These are phyloP conservation scores for Erythrobasidium hasegawianum DNA, from an alignment of 1,284 basidiomycete species.

Conservation along the genomic window DNA sequence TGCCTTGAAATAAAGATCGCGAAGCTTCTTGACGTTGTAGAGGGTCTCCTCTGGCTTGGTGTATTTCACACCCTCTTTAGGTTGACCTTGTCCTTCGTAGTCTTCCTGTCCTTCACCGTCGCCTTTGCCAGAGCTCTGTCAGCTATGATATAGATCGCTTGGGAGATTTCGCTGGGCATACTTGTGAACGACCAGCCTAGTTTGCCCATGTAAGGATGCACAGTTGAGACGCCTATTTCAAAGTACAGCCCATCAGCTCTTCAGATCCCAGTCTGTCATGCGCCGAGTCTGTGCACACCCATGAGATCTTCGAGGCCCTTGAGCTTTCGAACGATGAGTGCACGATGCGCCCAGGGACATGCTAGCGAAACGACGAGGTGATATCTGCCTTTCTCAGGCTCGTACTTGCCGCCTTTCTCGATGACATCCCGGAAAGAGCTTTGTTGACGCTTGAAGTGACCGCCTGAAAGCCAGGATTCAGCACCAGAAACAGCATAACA, in stretches of 20 bases:
- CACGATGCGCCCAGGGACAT: constrained; percentile 83
- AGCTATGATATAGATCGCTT: not conserved
- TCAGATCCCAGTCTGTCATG: constrained; percentile 3
- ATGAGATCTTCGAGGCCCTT: constrained; percentile 86
- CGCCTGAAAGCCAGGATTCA: constrained; percentile 54
- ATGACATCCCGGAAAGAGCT: constrained; percentile 54
- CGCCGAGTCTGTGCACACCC: constrained; percentile 54
- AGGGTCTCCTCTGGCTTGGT: constrained; percentile 69
- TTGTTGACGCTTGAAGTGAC: constrained; percentile 68
- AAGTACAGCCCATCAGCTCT: not conserved
- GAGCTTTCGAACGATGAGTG: constrained; percentile 80
- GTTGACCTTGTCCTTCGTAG: constrained; percentile 35
- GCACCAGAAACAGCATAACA: not conserved
- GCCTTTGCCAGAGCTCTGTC: constrained; percentile 17
- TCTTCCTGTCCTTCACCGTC: constrained; percentile 15
- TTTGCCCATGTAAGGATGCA: constrained; percentile 79
- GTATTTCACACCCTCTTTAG: constrained; percentile 19
- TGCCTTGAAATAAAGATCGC: constrained; percentile 78
- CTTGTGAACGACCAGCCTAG: constrained; percentile 82
- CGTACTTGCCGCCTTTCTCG: constrained; percentile 62
- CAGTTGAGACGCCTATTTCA: constrained; percentile 64
- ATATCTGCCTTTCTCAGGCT: constrained; percentile 81
- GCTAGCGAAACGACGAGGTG: constrained; percentile 46
- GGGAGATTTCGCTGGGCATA: constrained; percentile 4
- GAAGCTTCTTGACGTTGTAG: constrained; percentile 66